These are phyloP conservation scores for Aspergillus unguis DNA, from an alignment of 2,329 filamentous ascomycete species.

Conservation along the genomic window DNA sequence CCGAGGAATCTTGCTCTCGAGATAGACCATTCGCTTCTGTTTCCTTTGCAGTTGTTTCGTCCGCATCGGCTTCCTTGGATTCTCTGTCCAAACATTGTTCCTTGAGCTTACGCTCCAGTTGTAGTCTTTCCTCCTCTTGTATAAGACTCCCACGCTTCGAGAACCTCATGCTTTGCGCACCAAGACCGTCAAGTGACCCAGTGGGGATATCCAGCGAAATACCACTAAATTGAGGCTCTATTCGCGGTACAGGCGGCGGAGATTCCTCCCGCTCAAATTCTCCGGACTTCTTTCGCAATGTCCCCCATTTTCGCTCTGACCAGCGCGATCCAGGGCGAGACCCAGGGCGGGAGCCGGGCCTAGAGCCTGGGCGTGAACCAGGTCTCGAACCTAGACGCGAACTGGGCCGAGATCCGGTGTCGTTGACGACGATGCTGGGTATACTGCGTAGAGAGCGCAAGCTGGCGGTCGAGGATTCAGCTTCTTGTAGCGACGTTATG, in stretches of 20 bases:
- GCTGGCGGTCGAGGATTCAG: conserved; percentile 24
- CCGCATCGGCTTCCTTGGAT: conserved; percentile 1
- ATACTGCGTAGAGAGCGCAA: conserved; percentile 35
- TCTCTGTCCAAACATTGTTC: conserved; percentile 5
- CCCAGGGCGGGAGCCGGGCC: conserved; percentile 37
- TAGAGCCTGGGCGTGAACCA: conserved; percentile 33
- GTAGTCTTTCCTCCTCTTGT: conserved; percentile 44
- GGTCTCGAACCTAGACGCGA: conserved; percentile 27
- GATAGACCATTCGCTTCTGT: neutral
- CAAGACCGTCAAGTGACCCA: conserved; percentile 52
- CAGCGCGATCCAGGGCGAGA: conserved; percentile 43
- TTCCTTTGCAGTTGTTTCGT: neutral
- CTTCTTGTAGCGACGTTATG: conserved; percentile 19
- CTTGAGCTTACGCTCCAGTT: conserved; percentile 30
- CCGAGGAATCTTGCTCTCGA: conserved; percentile 6
- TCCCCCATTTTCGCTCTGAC: conserved; percentile 44
- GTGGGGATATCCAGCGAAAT: conserved; percentile 57
- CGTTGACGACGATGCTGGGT: conserved; percentile 41
- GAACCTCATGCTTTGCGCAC: conserved; percentile 53
- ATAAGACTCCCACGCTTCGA: conserved; percentile 60
- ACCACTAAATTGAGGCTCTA: conserved; percentile 43
- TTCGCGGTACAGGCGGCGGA: conserved; percentile 33
- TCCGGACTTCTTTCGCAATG: conserved; percentile 31
- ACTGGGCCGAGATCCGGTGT: conserved; percentile 29
- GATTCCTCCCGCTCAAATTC: conserved; percentile 33